Conservation (phyloP, 495 filamentous ascomycete genomes). For the Rusavskia elegans region DNA sequence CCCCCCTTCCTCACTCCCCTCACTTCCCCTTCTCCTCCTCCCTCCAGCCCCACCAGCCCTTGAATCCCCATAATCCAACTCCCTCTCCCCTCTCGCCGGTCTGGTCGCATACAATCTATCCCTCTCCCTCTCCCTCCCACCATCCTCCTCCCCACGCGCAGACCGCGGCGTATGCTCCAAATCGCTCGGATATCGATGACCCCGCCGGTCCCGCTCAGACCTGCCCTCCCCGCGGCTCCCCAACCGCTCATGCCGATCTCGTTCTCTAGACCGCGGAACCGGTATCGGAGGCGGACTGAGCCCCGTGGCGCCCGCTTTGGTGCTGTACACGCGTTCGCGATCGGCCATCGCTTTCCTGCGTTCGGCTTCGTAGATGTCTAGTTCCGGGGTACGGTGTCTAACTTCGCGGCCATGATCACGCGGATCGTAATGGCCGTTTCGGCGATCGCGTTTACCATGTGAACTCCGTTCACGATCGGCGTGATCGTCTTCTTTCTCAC, state of each 20-base stretch:
- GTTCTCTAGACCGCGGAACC: conserved; percentile 43
- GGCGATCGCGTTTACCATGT: conserved; percentile 33
- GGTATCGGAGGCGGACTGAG: conserved; percentile 33
- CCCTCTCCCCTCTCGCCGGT: conserved; percentile 54
- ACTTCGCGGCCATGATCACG: conserved; percentile 24
- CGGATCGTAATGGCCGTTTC: conserved; percentile 41
- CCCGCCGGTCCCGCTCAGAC: conserved; percentile 15
- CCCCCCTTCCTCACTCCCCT: conserved; percentile 29
- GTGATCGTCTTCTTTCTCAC: conserved; percentile 75
- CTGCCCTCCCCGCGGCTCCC: conserved; percentile 24
- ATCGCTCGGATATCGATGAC: conserved; percentile 15
- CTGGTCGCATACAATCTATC: conserved; percentile 56
- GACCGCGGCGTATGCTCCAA: conserved; percentile 11
- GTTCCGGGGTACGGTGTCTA: conserved; percentile 62
- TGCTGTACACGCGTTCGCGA: conserved; percentile 63
- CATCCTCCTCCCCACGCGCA: conserved; percentile 23
- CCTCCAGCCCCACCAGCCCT: conserved; percentile 50
- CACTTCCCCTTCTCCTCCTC: conserved; percentile 45
- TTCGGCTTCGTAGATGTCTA: conserved; percentile 77
- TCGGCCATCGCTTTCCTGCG: conserved; percentile 73
- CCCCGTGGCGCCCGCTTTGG: conserved; percentile 56
- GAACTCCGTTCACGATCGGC: conserved; percentile 15
- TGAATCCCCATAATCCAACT: conserved; percentile 73
- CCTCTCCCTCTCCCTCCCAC: conserved; percentile 33
- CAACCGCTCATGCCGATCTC: conserved; percentile 26